Base-by-base conservation (phyloP, 495 filamentous ascomycete genomes). In the Hypoxylon subgilvum region DNA sequence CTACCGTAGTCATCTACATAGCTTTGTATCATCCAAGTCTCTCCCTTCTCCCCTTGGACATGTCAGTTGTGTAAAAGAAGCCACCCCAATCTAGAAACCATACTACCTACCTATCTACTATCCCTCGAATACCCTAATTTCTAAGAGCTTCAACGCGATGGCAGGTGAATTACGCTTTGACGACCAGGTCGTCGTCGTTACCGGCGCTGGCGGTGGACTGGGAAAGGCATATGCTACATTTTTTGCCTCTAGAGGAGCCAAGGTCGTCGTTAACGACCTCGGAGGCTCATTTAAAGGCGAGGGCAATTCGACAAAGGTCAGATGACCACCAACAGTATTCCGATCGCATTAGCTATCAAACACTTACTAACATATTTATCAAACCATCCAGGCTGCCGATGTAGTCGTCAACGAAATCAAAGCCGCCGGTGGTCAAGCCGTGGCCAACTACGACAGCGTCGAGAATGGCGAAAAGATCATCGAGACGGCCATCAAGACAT, bases 391-490 rank as follows among this genome's bases (percentile, higher is more conserved):
- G 91, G 91, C 93, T 55, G 94, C 94, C 61, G 94, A 98, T 84
- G 84, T 90, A 42, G 94, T 98, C 17, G 94, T 98, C 70, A 80
- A 96, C 61, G 91, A 97, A 77, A 98, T 98, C 78, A 86, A 84
- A 73, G 83, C 88, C 68, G 87, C 87, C 38, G 95, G 94, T 69
- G 95, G 94, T 72, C 96, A 96, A 79, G 95, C 94, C 47, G 92
- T 96, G 23, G 91, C 95, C 71, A 97, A 96, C 82, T 98, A 98
- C 80, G 88, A 97, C 85, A 92, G 88, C 74, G 94, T 98, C 66
- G 90, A 91, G 77, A 82, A 94, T 69, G 94, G 94, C 60, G 95
- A 97, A 31, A 85, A 79, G 69, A 97, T 98, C 73, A 96, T 98
- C 78, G 88, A 96, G 52, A 97, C 94, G 16, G 95, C 94, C 61